These are phyloP conservation scores for Chaetomium sp. DNA, from an alignment of 2,329 filamentous ascomycete species.

Conservation along the genomic window DNA sequence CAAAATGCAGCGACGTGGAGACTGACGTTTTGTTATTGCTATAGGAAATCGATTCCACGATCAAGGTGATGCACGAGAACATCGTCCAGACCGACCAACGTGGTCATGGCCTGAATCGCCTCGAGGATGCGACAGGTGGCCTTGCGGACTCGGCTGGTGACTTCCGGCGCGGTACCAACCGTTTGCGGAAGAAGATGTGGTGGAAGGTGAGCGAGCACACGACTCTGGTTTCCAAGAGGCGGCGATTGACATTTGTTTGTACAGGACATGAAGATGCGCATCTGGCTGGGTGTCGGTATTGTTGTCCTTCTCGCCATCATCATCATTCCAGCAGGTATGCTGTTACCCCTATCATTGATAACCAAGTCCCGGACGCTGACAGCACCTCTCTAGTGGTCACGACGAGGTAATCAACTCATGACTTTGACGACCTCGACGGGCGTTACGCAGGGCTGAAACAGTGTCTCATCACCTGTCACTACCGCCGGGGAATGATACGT, in stretches of 20 bases:
- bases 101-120: slow-evolving; percentile 78
- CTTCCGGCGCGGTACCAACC: slow-evolving; percentile 93
- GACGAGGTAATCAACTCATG: slow-evolving; percentile 14
- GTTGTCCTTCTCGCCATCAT: slow-evolving; percentile 89
- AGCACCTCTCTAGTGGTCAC: slow-evolving; percentile 17
- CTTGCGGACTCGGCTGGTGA: slow-evolving; percentile 87
- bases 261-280: slow-evolving; percentile 97
- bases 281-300: slow-evolving; percentile 87
- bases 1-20: neutral
- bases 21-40: neutral
- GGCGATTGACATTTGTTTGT: slow-evolving; percentile 6
- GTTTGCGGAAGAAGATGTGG: slow-evolving; percentile 98
- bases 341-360: slow-evolving; percentile 7
- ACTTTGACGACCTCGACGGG: slow-evolving; percentile 18
- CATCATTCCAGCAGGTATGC: slow-evolving; percentile 82
- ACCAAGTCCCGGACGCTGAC: slow-evolving; percentile 8
- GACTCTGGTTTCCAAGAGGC: neutral
- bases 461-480: slow-evolving; percentile 20
- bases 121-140: slow-evolving; percentile 94
- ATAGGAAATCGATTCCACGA: slow-evolving; percentile 96
- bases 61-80: slow-evolving; percentile 93
- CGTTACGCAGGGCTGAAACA: slow-evolving; percentile 17
- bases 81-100: slow-evolving; percentile 95
- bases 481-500: slow-evolving; percentile 20
- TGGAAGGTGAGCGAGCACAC: slow-evolving; percentile 57